Evolutionary conservation across 257 asterid genomes (phyloP).

Genomic region (Nicotiana benthamiana): DNA sequence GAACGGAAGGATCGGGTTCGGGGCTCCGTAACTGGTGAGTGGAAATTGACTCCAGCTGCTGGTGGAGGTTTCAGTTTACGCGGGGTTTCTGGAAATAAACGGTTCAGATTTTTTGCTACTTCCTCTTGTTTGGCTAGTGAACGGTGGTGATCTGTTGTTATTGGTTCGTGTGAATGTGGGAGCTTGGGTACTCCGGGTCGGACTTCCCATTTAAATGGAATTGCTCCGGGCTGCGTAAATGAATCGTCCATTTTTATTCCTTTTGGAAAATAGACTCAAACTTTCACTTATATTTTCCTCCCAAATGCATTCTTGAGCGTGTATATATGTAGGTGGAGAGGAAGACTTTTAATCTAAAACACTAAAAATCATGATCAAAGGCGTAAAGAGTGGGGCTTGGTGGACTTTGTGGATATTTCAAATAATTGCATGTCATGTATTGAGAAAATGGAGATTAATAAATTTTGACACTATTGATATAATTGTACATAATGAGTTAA

Average conservation of each 20-base stretch:
- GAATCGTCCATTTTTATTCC: slow-evolving; percentile 45
- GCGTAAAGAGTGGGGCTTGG: slow-evolving; percentile 26
- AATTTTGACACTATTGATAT: no score
- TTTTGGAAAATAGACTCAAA: not conserved
- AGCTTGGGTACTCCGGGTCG: slow-evolving; percentile 77
- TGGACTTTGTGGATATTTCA: slow-evolving; percentile 3
- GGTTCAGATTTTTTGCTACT: not conserved
- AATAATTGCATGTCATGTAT: slow-evolving; percentile 13
- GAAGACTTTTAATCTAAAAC: not conserved
- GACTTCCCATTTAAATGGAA: slow-evolving; percentile 89
- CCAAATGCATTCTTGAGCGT: not conserved
- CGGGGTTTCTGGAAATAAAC: slow-evolving; percentile 19
- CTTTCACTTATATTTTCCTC: not conserved
- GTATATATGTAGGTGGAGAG: not conserved
- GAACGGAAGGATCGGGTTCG: slow-evolving; percentile 30
- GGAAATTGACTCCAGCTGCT: slow-evolving; percentile 31
- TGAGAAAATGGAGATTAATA: no score
- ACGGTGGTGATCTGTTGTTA: not conserved
- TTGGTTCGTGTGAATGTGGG: slow-evolving; percentile 6
- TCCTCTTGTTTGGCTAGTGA: not conserved
- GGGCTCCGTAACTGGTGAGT: slow-evolving; percentile 18
- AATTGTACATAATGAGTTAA: no score
- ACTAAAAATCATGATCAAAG: slow-evolving; percentile 40
- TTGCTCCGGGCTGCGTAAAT: slow-evolving; percentile 55
- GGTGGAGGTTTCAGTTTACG: slow-evolving; percentile 63